Evolutionary conservation across 2,329 filamentous ascomycete species (phyloP).

Genomic region (Aulographum hederae): DNA sequence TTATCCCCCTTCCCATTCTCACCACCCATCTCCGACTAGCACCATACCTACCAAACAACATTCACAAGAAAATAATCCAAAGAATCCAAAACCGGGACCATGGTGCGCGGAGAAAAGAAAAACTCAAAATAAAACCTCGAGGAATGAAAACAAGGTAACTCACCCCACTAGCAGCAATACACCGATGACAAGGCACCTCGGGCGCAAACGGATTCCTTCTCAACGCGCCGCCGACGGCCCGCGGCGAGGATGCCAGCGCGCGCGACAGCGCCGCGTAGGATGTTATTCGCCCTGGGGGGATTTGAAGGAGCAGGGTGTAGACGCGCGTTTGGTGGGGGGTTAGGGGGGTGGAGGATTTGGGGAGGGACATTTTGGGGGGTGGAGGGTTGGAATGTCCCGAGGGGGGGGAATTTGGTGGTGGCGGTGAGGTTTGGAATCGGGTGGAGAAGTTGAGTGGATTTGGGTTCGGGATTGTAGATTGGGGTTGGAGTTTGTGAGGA

Average conservation of each 20-base stretch:
- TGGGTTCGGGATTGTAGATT: too few species aligned
- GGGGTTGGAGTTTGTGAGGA: too few species aligned
- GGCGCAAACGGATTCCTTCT: slow-evolving; percentile 68
- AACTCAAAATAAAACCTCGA: slow-evolving; percentile 3
- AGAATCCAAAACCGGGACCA: too few species aligned
- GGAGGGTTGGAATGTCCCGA: too few species aligned
- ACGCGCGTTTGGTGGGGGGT: slow-evolving; percentile 28
- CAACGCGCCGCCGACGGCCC: slow-evolving; percentile 63
- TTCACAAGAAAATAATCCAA: too few species aligned
- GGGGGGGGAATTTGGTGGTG: too few species aligned
- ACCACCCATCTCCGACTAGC: background rate
- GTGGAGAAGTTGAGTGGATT: too few species aligned
- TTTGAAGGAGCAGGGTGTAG: slow-evolving; percentile 56
- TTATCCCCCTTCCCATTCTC: slow-evolving; percentile 1
- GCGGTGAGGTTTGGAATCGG: too few species aligned
- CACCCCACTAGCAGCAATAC: slow-evolving; percentile 55
- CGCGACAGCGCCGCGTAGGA: slow-evolving; percentile 59
- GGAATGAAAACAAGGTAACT: slow-evolving; percentile 11
- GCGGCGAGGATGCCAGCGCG: slow-evolving; percentile 50
- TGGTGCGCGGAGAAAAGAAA: background rate
- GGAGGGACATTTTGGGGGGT: too few species aligned
- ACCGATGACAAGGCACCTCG: slow-evolving; percentile 63
- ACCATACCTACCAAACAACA: too few species aligned
- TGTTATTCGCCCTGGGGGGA: slow-evolving; percentile 56
- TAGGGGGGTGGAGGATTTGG: slow-evolving; percentile 8